A percentile compares a stretch with the other conserved stretches of the same genome.
Conservation (phyloP, 805 yeast species). For the Saccharomycopsis amapae region DNA sequence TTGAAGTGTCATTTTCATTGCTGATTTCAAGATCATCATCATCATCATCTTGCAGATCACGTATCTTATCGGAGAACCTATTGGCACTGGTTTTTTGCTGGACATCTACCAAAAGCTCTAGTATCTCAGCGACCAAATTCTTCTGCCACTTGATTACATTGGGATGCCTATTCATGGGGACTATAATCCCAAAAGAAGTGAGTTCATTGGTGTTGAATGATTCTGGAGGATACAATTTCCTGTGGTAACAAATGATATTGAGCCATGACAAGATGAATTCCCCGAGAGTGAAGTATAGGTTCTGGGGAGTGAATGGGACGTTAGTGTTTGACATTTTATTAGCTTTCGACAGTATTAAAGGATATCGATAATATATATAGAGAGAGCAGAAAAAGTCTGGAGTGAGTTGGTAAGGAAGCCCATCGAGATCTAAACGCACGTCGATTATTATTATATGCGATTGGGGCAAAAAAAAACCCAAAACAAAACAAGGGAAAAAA, state of each 20-base stretch:
- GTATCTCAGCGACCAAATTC: slow-evolving; percentile 7
- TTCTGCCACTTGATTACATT: slow-evolving; percentile 18
- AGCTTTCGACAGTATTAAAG: too few species aligned
- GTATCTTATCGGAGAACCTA: neutral
- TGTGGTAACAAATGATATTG: slow-evolving; percentile 17
- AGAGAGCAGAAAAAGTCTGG: too few species aligned
- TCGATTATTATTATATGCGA: too few species aligned
- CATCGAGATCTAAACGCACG: too few species aligned
- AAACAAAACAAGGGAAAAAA: too few species aligned
- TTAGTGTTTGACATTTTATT: too few species aligned
- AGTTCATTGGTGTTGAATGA: slow-evolving; percentile 5
- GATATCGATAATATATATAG: too few species aligned
- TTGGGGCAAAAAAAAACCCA: too few species aligned
- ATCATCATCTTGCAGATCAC: too few species aligned
- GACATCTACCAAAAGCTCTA: slow-evolving; percentile 5
- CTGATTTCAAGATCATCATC: neutral
- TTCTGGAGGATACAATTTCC: slow-evolving; percentile 16
- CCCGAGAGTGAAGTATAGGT: slow-evolving; percentile 14
- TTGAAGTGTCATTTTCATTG: neutral
- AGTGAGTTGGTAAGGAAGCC: too few species aligned
- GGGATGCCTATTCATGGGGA: slow-evolving; percentile 20
- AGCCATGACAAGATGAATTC: slow-evolving; percentile 19
- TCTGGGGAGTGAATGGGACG: slow-evolving; percentile 15
- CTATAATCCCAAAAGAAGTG: slow-evolving; percentile 17
- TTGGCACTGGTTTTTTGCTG: slow-evolving; percentile 3